A percentile compares a stretch with the other conserved stretches of the same genome.
Conservation (phyloP, 371 early-diverging fungal genomes). For the Mortierella sp. region DNA sequence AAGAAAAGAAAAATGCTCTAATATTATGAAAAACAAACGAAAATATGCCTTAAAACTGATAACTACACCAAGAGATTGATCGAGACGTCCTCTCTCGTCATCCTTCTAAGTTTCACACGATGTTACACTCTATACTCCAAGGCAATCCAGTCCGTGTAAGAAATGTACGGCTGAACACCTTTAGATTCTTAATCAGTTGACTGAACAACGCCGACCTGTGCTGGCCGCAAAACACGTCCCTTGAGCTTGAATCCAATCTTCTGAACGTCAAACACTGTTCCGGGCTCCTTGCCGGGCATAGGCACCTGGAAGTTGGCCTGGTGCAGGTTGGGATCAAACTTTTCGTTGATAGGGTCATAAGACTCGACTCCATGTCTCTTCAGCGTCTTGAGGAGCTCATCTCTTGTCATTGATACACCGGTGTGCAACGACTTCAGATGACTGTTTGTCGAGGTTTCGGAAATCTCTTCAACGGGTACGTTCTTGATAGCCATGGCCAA, state of each 20-base stretch:
- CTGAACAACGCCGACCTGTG: constrained; percentile 96
- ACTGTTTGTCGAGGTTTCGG: constrained; percentile 62
- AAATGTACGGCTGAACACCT: not conserved
- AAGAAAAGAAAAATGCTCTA: constrained; percentile 1
- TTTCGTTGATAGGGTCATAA: constrained; percentile 84
- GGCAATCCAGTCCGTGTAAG: not conserved
- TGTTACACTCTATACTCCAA: not conserved
- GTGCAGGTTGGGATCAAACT: constrained; percentile 94
- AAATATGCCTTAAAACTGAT: not conserved
- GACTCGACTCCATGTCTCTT: constrained; percentile 92
- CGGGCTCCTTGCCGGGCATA: constrained; percentile 88
- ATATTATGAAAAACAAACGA: not conserved
- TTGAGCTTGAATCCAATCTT: constrained; percentile 94
- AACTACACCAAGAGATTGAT: not conserved
- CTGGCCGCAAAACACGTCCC: constrained; percentile 94
- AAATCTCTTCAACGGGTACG: constrained; percentile 75
- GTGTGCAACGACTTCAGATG: constrained; percentile 83
- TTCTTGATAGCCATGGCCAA: constrained; percentile 88
- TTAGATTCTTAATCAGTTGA: constrained; percentile 33
- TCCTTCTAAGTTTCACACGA: not conserved
- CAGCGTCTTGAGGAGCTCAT: constrained; percentile 88
- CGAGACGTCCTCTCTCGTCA: not conserved
- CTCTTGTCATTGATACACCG: constrained; percentile 93
- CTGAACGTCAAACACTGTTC: constrained; percentile 87
- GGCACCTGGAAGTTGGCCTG: constrained; percentile 97